phyloP scores from a whole-genome alignment of 306 rosid genomes.

The Comarum palustre region DNA sequence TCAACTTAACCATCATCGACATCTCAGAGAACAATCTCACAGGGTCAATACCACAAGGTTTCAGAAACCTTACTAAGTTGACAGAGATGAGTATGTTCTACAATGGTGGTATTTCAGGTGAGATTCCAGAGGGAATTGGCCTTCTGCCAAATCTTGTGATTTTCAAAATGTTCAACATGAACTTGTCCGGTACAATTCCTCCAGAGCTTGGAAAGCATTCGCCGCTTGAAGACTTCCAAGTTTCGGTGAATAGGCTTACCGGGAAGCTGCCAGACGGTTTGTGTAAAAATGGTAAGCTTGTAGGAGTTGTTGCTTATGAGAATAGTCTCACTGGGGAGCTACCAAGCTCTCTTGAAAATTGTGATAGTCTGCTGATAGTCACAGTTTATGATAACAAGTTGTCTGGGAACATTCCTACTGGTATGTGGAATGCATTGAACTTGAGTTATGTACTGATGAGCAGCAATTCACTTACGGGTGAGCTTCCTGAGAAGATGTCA shows the following conservation, averaged over 20 bases:
- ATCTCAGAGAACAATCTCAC: conserved; percentile 40
- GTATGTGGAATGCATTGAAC: conserved; percentile 56
- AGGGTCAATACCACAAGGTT: conserved; percentile 49
- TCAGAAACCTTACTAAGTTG: conserved; percentile 51
- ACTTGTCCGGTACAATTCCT: conserved; percentile 55
- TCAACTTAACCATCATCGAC: conserved; percentile 39
- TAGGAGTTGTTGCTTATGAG: conserved; percentile 32
- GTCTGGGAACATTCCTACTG: conserved; percentile 56
- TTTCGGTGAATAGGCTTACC: conserved; percentile 36
- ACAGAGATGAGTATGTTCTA: conserved; percentile 26
- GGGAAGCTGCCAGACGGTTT: conserved; percentile 57
- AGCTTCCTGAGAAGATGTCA: conserved; percentile 51
- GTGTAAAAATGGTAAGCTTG: conserved; percentile 42
- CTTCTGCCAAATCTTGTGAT: conserved; percentile 40
- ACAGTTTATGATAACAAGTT: conserved; percentile 36
- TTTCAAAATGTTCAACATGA: conserved; percentile 42
- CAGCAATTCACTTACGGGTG: conserved; percentile 49
- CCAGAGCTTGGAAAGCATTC: conserved; percentile 55
- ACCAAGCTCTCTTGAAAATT: conserved; percentile 60
- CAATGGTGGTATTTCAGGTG: conserved; percentile 53
- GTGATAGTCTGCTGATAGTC: conserved; percentile 30
- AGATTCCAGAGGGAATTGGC: conserved; percentile 53
- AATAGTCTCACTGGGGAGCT: conserved; percentile 55
- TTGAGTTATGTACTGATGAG: conserved; percentile 29
- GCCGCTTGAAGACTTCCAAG: conserved; percentile 30